Base-by-base conservation (phyloP, 495 filamentous ascomycete species). In the Tuber borchii region DNA sequence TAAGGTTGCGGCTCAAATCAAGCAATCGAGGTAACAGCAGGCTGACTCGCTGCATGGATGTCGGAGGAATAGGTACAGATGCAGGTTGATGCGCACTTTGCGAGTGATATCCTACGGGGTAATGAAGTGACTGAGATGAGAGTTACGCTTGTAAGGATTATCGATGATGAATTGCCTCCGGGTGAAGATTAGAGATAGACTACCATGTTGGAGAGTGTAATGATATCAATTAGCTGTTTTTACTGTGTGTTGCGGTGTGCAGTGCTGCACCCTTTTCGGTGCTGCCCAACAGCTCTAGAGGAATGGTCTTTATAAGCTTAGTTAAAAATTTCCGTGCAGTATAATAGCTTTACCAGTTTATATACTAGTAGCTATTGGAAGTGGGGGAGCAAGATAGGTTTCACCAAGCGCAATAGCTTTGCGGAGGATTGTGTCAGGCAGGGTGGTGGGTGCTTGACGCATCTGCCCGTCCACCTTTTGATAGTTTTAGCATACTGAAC, bases 71-170 rank as follows among this genome's bases (percentile, higher is more conserved):
- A 93, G 91, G 91, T 99, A 46, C 95, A 97, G 87, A 97, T 98
- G 94, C 95, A 99, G 86, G 93, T 98, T 34, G 95, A 99, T 83
- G 93, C 93, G 45, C 93, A 97, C 82, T 99, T 97, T 84, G 91
- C 97, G 82, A 97, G 93, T 85, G 95, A 99, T 83, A 89, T 97
- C 74, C 86, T 99, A 68, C 90, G 94, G 69, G 95, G 95, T 1
- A 94, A 97, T 80, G 95, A 99, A 83, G 93, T 91, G 31, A 98
- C 95, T 1, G 95, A 99, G 87, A 97, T 99, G 93, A 88, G 95
- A 82, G 90, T 99, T 82, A 92, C 92, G 44, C 86, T 99, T 77
- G 89, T 97, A 78, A 89, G 95, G 83, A 97, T 96, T 83, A 97
- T 99, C 80, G 95, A 99, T 80, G 95, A 99, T 84, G 95, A 99